Conservation (phyloP, 2,329 filamentous ascomycete species). For the Cladosporium halotolerans region DNA sequence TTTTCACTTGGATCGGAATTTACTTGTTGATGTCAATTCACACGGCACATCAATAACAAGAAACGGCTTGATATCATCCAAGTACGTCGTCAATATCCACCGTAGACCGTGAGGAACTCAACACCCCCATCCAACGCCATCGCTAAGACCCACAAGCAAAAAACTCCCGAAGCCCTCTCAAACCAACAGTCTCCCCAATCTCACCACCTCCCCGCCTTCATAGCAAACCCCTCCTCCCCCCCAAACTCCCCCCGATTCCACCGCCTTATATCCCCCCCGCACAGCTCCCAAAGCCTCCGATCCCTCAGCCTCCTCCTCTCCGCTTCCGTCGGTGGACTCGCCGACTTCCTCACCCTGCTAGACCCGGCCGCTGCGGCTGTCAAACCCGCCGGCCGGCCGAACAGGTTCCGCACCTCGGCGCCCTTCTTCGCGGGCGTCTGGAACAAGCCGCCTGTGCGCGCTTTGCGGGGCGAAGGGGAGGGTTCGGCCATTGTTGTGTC, state of each 20-base stretch:
- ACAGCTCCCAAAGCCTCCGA: conserved; percentile 27
- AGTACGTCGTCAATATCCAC: too few species aligned
- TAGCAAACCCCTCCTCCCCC: conserved; percentile 19
- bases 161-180: not conserved
- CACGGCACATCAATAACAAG: too few species aligned
- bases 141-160: not conserved
- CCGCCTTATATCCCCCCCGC: conserved; percentile 26
- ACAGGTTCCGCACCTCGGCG: not conserved
- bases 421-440: conserved; percentile 10
- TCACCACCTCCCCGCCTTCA: conserved; percentile 29
- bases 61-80: too few species aligned
- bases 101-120: not conserved
- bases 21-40: too few species aligned
- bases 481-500: conserved; percentile 12
- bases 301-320: conserved; percentile 16
- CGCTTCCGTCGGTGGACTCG: conserved; percentile 14
- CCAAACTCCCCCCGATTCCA: conserved; percentile 34
- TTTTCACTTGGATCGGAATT: too few species aligned
- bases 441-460: conserved; percentile 12
- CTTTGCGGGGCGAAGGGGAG: conserved; percentile 22
- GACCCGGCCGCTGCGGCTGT: not conserved
- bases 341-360: conserved; percentile 11
- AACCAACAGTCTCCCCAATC: not conserved
- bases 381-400: not conserved
- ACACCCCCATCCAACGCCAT: not conserved